Evolutionary conservation across 768 basidiomycete genomes (phyloP).

Genomic region (Lentinula aciculospora): DNA sequence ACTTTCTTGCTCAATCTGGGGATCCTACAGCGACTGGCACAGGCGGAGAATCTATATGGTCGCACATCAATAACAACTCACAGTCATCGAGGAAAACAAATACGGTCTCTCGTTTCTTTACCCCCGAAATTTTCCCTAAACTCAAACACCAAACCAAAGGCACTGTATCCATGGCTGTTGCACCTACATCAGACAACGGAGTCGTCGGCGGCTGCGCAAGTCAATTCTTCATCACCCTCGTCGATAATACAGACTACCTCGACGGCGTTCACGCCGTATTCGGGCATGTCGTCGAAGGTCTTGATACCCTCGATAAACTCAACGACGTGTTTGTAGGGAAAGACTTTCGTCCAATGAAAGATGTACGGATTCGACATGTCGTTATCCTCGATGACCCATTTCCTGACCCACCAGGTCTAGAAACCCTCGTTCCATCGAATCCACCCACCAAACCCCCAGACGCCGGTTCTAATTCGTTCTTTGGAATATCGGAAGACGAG

Average conservation of each 20-base stretch:
- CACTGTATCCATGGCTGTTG: conserved; percentile 96
- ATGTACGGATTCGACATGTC: conserved; percentile 93
- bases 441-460: conserved; percentile 83
- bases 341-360: conserved; percentile 87
- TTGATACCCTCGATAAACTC: conserved; percentile 87
- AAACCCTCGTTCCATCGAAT: conserved; percentile 59
- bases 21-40: conserved; percentile 94
- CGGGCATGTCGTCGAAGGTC: conserved; percentile 91
- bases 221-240: conserved; percentile 95
- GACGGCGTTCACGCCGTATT: conserved; percentile 93
- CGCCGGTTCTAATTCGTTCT: conserved; percentile 52
- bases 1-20: conserved; percentile 95
- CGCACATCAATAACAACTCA: conserved; percentile 48
- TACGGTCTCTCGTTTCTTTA: conserved; percentile 68
- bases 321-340: conserved; percentile 90
- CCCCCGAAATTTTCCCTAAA: conserved; percentile 74
- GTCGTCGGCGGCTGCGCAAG: conserved; percentile 76
- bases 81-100: conserved; percentile 6
- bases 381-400: conserved; percentile 96
- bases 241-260: conserved; percentile 88
- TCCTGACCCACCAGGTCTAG: conserved; percentile 66
- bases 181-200: conserved; percentile 66
- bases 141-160: conserved; percentile 84
- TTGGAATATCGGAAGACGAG: conserved; percentile 84
- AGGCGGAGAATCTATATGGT: conserved; percentile 89